phyloP scores from a whole-genome alignment of 768 basidiomycete genomes.

The Hygrocybe punicea region DNA sequence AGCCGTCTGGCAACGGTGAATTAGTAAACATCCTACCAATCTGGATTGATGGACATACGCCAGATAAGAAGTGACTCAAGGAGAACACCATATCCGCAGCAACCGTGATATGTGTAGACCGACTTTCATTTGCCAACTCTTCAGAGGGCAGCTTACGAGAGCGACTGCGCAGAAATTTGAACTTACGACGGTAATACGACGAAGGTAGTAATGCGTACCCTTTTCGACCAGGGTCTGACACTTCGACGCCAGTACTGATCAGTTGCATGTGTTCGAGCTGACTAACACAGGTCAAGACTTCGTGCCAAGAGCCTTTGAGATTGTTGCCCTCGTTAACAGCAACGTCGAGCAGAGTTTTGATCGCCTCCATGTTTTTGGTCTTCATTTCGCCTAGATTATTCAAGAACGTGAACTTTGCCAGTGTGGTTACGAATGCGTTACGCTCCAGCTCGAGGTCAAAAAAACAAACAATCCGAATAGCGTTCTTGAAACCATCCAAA shows the following conservation, averaged over 20 bases:
- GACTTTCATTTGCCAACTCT: conserved; percentile 93
- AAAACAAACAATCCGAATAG: conserved; percentile 95
- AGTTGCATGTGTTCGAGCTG: conserved; percentile 99
- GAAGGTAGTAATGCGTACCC: conserved; percentile 51
- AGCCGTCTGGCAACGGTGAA: conserved; percentile 61
- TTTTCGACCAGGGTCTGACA: conserved; percentile 73
- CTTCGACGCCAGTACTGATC: conserved; percentile 85
- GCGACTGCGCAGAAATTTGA: conserved; percentile 34
- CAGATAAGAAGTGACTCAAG: conserved; percentile 87
- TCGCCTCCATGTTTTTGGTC: conserved; percentile 98
- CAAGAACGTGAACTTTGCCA: conserved; percentile 95
- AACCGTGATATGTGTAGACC: conserved; percentile 96
- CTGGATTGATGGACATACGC: conserved; percentile 50
- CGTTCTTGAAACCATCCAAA: conserved; percentile 92
- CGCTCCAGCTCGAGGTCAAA: conserved; percentile 96
- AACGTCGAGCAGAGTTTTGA: conserved; percentile 90
- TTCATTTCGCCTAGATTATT: conserved; percentile 99
- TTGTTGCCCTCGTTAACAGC: conserved; percentile 97
- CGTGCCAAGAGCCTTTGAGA: conserved; percentile 93
- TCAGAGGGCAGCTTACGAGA: conserved; percentile 73
- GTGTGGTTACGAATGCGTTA: conserved; percentile 97
- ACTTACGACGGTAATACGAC: not conserved
- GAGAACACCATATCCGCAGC: conserved; percentile 99
- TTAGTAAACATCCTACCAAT: conserved; percentile 3
- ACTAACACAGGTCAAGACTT: conserved; percentile 94